Base-by-base conservation (phyloP, 2,329 filamentous ascomycete species). In the Xylaria sp. region DNA sequence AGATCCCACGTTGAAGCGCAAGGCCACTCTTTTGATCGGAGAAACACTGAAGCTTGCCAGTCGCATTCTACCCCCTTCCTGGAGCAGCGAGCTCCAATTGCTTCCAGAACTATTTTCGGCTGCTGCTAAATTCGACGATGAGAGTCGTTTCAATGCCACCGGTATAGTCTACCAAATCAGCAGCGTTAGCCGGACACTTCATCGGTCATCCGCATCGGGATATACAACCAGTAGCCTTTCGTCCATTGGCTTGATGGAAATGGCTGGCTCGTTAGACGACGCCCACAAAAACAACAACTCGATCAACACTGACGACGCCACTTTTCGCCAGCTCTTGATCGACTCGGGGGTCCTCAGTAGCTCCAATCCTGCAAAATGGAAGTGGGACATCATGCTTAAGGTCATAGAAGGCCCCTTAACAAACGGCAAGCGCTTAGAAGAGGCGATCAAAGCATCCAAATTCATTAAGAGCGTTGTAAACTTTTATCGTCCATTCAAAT, bases 81-180 rank as follows among this genome's bases (percentile, higher is more conserved):
- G 94, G 89, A 97, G 93, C 76, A 89, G 90, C 59, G 87, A 93
- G 56, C 83, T 99, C 28, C 96, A 99, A 76, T 87, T 97, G 6
- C 86, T 99, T 20, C 96, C 96, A 0, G 91, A 95, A 69, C 84
- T 98, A 1, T 91, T 99, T 75, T 86, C 90, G 7, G 89, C 90
- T 0, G 93, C 94, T 4, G 86, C 92, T 1, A 86, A 89, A 39
- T 93, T 94, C 73, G 84, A 88, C 25, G 85, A 89, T 23, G 89
- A 94, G 34, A 86, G 89, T 28, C 90, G 93, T 63, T 94, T 94
- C 73, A 85, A 92, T 65, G 93, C 95, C 7, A 94, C 93, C 8
- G 91, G 93, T 8, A 97, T 97, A 20, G 93, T 99, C 13, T 99
- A 98, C 76, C 96, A 98, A 78, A 97, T 99, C 62, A 97, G 97